A percentile compares a stretch with the other conserved stretches of the same genome.
phyloP scores from a whole-genome alignment of 352 stramenopile genomes.

The Phytophthora tubulina region DNA sequence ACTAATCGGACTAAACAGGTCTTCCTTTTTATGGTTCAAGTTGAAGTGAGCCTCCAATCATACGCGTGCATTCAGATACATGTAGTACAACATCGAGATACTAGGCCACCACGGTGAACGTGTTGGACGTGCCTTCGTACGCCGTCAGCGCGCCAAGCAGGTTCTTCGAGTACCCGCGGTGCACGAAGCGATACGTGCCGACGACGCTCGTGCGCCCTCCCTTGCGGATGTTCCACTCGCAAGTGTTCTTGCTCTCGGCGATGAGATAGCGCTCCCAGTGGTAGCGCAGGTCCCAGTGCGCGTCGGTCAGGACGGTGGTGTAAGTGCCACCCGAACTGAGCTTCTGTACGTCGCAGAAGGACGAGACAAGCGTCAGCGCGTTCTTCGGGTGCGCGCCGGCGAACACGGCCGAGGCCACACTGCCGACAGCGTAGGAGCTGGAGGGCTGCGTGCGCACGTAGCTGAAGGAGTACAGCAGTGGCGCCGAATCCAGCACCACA shows the following conservation, averaged over 20 bases:
- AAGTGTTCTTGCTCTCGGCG: conserved; percentile 52
- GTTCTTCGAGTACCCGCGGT: conserved; percentile 32
- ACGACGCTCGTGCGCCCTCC: conserved; percentile 37
- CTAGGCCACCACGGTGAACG: neutral
- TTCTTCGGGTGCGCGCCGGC: conserved; percentile 52
- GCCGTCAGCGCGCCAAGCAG: neutral
- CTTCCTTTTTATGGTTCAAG: too few species aligned
- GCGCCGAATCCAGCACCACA: conserved; percentile 46
- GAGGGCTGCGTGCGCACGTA: conserved; percentile 38
- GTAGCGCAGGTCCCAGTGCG: conserved; percentile 62
- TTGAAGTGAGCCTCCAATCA: neutral
- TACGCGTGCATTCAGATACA: too few species aligned
- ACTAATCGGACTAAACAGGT: too few species aligned
- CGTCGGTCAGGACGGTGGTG: conserved; percentile 48
- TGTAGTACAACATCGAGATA: too few species aligned
- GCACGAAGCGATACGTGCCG: conserved; percentile 52
- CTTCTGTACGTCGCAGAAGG: conserved; percentile 38
- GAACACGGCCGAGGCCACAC: conserved; percentile 40
- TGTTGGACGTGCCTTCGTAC: neutral
- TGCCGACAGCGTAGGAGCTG: conserved; percentile 41
- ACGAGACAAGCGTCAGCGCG: conserved; percentile 26
- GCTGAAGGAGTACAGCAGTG: conserved; percentile 40
- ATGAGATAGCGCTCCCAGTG: conserved; percentile 37
- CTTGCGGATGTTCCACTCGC: conserved; percentile 10
- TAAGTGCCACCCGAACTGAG: conserved; percentile 31